Conservation (phyloP, 2,329 filamentous ascomycete genomes). For the Colletotrichum nymphaeae region DNA sequence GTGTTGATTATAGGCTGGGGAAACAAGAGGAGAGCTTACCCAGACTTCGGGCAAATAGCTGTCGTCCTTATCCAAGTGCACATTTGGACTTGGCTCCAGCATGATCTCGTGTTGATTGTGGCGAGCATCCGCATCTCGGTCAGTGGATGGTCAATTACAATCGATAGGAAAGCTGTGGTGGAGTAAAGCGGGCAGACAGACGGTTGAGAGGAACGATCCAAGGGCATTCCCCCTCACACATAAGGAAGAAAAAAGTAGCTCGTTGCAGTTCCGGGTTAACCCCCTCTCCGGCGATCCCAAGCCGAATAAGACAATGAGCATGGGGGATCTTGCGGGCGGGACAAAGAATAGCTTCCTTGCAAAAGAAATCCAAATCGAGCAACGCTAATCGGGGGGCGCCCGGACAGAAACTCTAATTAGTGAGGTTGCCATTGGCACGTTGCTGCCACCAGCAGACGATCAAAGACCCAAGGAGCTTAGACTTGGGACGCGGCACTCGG, state of each 20-base stretch:
- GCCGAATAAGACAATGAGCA: not conserved
- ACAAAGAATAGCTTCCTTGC: not conserved
- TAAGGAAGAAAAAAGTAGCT: not conserved
- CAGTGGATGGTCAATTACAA: not conserved
- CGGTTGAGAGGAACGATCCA: not conserved
- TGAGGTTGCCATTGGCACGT: not conserved
- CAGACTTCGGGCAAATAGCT: slow-evolving; percentile 37
- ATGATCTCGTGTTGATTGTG: slow-evolving; percentile 9
- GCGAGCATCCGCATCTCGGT: slow-evolving; percentile 19
- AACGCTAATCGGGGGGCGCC: not conserved
- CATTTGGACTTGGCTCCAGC: slow-evolving; percentile 23
- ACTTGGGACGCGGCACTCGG: not conserved
- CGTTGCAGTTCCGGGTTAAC: not conserved
- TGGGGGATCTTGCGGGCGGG: not conserved
- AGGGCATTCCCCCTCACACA: not conserved
- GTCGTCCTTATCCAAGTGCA: slow-evolving; percentile 31
- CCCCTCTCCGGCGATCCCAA: not conserved
- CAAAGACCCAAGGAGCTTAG: not conserved
- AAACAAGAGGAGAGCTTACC: slow-evolving; percentile 4
- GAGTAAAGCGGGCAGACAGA: not conserved
- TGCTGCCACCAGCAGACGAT: not conserved
- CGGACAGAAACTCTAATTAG: not conserved
- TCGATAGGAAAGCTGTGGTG: not conserved
- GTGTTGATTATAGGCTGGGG: not conserved
- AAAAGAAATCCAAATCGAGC: not conserved